phyloP scores from a whole-genome alignment of 2,329 filamentous ascomycete species.

The Plectosphaerella sp. region DNA sequence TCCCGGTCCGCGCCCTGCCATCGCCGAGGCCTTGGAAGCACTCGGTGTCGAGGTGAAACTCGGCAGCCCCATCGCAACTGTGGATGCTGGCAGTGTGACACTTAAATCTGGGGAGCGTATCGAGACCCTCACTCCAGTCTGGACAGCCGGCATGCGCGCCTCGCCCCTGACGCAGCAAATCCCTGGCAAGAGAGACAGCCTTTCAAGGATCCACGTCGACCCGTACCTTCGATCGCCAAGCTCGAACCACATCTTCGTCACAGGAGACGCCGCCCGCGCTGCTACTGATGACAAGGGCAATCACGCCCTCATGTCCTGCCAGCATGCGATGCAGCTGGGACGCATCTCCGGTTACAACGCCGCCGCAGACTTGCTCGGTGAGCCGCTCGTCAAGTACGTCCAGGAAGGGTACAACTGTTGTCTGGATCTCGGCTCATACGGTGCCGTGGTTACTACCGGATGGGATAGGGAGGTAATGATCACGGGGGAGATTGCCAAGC shows the following conservation, averaged over 20 bases:
- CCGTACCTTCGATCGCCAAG: conserved; percentile 19
- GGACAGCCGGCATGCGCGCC: conserved; percentile 30
- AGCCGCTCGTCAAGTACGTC: conserved; percentile 17
- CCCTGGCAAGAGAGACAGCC: conserved; percentile 18
- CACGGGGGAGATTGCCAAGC: conserved; percentile 22
- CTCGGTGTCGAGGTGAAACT: conserved; percentile 25
- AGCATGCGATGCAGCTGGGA: conserved; percentile 30
- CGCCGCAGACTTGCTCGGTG: conserved; percentile 24
- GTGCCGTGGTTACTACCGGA: conserved; percentile 20
- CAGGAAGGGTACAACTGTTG: conserved; percentile 26
- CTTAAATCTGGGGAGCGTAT: conserved; percentile 25
- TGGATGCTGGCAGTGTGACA: conserved; percentile 19
- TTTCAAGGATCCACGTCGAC: conserved; percentile 23
- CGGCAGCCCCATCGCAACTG: conserved; percentile 15
- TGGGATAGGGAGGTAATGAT: conserved; percentile 25
- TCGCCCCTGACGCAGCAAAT: conserved; percentile 26
- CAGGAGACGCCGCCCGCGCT: conserved; percentile 27
- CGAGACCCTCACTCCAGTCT: conserved; percentile 24
- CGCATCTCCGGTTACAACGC: conserved; percentile 27
- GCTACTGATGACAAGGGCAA: conserved; percentile 18
- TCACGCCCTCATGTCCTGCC: conserved; percentile 30
- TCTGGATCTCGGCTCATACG: conserved; percentile 29
- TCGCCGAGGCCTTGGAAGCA: conserved; percentile 20
- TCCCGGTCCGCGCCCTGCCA: conserved; percentile 23
- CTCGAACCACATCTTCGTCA: conserved; percentile 19